Evolutionary conservation across 2,329 filamentous ascomycete species (phyloP), one percentile per base, ranked within the genome.

Genomic region (Ciborinia camelliae): DNA sequence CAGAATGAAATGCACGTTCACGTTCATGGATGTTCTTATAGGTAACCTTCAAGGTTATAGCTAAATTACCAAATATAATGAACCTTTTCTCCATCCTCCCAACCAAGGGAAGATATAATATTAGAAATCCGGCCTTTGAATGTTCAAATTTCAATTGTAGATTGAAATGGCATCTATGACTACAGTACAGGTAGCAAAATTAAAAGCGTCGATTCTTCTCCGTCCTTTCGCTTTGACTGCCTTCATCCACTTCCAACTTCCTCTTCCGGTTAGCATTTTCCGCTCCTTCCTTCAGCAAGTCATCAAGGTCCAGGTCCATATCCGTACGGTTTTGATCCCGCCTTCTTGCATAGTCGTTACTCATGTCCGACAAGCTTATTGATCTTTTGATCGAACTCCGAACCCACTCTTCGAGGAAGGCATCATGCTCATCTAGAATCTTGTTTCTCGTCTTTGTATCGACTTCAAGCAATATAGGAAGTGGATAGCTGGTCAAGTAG

Each of bases 281-380:
- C 5, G 54, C 55, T 26, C 14, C 55, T 47, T 59, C 55, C n/a
- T 59, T 47, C 15, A 59, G 32, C 15, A 59, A 23, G 4, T 59
- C 55, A 59, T 59, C 51, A 12, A 54, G 15, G 15, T 54, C 55
- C 30, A 59, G 23, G 15, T 59, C 28, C n/a, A 58, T 15, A 8
- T 35, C 41, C 41, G 35, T 35, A 26, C n/a, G 55, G 23, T 35
- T 47, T 26, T 59, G 41, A 1, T 47, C 20, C 2, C 55, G 43
- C 8, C 41, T 47, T 35, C 30, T 47, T 12, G 20, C 41, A 37
- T 59, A 47, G 9, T 35, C 55, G 28, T 47, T 45, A 14, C 28
- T 59, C 55, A 59, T 59, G n/a, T 59, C 55, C 3, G 41, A 47
- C 32, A 59, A 59, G 55, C n/a, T 47, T 20, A 47, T 59, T 37